phyloP scores from a whole-genome alignment of 352 stramenopile genomes.

The Phytopythium delawarense region DNA sequence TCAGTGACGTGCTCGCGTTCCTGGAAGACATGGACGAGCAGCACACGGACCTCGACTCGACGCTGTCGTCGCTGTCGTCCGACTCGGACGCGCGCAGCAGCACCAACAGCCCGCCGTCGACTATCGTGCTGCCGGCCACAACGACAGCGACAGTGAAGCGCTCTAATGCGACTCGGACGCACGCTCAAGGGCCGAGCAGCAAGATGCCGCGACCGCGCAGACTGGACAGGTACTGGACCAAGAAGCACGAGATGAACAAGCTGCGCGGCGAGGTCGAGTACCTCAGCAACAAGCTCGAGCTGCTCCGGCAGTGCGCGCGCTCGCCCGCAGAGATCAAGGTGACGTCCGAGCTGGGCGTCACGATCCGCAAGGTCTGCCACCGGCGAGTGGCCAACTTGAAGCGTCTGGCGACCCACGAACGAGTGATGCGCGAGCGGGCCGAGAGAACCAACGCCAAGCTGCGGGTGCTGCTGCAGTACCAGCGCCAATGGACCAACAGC shows the following conservation, averaged over 20 bases:
- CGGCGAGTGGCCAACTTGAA: not conserved
- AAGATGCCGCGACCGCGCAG: not conserved
- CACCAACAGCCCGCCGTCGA: not conserved
- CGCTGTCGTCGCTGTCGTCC: not conserved
- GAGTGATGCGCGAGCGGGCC: not conserved
- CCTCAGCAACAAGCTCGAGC: conserved; percentile 1
- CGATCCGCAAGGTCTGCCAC: not conserved
- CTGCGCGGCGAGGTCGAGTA: not conserved
- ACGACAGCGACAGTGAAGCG: not conserved
- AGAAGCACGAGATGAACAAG: conserved; percentile 4
- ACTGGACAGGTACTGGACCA: conserved; percentile 2
- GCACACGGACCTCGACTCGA: not conserved
- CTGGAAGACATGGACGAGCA: not conserved
- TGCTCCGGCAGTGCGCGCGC: conserved; percentile 2
- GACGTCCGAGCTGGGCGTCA: not conserved
- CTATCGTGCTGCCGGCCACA: not conserved
- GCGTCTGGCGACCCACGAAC: not conserved
- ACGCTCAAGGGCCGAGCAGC: no score
- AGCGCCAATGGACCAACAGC: not conserved
- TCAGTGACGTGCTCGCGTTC: conserved; percentile 4
- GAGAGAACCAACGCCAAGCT: conserved; percentile 3
- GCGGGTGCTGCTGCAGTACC: not conserved
- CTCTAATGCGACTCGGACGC: not conserved
- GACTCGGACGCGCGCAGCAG: not conserved
- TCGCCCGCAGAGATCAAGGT: not conserved